These are phyloP conservation scores for Exophiala dermatitidis DNA, from an alignment of 2,329 filamentous ascomycete genomes.

Conservation along the genomic window DNA sequence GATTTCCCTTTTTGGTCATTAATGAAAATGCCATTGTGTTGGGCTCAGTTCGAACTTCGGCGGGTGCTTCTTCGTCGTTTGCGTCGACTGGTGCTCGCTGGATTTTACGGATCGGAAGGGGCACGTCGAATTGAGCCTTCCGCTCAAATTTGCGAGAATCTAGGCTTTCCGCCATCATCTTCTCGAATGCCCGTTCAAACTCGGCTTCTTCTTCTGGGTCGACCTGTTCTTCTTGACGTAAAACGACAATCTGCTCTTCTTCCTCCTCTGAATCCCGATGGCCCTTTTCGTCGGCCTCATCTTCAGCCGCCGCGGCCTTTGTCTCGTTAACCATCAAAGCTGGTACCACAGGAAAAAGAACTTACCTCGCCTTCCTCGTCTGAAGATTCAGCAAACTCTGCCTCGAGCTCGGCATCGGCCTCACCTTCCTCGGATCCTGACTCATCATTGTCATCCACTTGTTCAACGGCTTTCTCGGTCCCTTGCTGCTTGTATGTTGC, in stretches of 20 bases:
- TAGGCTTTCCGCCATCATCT: constrained; percentile 95
- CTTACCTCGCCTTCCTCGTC: constrained; percentile 44
- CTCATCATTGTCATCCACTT: constrained; percentile 64
- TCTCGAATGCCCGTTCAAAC: constrained; percentile 95
- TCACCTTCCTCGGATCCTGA: constrained; percentile 70
- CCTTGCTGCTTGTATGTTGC: constrained; percentile 80
- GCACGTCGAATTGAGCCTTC: constrained; percentile 91
- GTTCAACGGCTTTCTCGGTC: constrained; percentile 60
- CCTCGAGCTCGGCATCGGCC: constrained; percentile 53
- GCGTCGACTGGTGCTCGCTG: constrained; percentile 52
- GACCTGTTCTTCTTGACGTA: constrained; percentile 77
- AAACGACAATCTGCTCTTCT: constrained; percentile 87
- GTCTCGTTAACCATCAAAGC: constrained; percentile 12
- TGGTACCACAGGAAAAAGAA: background rate
- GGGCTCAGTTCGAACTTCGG: constrained; percentile 16
- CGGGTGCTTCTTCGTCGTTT: constrained; percentile 30
- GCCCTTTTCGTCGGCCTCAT: constrained; percentile 38
- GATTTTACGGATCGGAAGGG: constrained; percentile 74
- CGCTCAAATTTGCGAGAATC: constrained; percentile 95
- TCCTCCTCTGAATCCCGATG: constrained; percentile 50
- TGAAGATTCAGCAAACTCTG: constrained; percentile 36
- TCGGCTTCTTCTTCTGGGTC: constrained; percentile 94
- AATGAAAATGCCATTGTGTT: constrained; percentile 94
- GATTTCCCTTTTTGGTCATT: constrained; percentile 90
- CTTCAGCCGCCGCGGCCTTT: constrained; percentile 34